Evolutionary conservation across 2,329 filamentous ascomycete species (phyloP).

Genomic region (Pseudogymnoascus pannorum): DNA sequence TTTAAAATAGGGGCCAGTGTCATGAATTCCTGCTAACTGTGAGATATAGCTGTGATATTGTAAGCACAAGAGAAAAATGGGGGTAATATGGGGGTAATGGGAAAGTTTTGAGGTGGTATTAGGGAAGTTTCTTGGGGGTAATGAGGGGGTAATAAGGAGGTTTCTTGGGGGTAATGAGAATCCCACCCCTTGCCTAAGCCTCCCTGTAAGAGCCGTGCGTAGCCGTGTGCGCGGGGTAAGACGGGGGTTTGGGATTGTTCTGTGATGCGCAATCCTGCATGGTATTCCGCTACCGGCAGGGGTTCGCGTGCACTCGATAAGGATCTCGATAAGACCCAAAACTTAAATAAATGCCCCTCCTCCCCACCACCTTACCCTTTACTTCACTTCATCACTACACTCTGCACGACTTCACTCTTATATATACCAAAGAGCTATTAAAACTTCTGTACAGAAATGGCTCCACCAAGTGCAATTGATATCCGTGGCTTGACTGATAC

Average conservation of each 20-base stretch:
- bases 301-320: not conserved
- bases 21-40: not conserved
- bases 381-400: not conserved
- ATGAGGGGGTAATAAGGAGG: not conserved
- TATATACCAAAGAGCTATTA: not conserved
- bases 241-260: not conserved
- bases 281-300: not conserved
- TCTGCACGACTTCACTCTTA: not conserved
- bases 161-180: not conserved
- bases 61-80: not conserved
- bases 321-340: slow-evolving; percentile 2
- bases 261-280: not conserved
- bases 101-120: not conserved
- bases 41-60: not conserved
- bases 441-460: not conserved
- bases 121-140: not conserved
- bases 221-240: slow-evolving; percentile 1
- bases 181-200: not conserved
- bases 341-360: slow-evolving; percentile 3
- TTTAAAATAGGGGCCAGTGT: not conserved
- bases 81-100: slow-evolving; percentile 7
- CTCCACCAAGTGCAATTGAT: slow-evolving; percentile 21
- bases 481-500: slow-evolving; percentile 39
- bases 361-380: not conserved
- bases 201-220: not conserved